These are phyloP conservation scores for Fraxinus pennsylvanica DNA, from an alignment of 257 asterid species.

Conservation along the genomic window DNA sequence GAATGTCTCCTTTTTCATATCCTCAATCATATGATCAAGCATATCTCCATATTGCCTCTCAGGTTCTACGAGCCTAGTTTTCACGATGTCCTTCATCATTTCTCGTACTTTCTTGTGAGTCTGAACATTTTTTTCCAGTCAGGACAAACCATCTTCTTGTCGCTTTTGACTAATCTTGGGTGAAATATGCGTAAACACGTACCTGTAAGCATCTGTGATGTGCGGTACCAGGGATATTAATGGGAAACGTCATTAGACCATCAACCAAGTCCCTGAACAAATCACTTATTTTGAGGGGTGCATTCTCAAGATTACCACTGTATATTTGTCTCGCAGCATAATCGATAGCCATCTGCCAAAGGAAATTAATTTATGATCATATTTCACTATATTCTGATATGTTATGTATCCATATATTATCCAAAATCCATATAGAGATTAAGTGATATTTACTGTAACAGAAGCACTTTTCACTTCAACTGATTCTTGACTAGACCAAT, in stretches of 20 bases:
- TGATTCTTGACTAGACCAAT: conserved; percentile 53
- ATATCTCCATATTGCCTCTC: conserved; percentile 54
- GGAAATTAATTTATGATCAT: not conserved
- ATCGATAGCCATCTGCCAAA: conserved; percentile 59
- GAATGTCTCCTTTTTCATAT: conserved; percentile 59
- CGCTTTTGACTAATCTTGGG: not conserved
- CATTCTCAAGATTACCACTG: conserved; percentile 69
- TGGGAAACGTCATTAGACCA: conserved; percentile 75
- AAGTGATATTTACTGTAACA: conserved; percentile 41
- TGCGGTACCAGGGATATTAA: conserved; percentile 77
- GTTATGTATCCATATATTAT: not conserved
- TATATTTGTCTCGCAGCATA: conserved; percentile 69
- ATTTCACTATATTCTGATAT: not conserved
- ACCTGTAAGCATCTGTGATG: conserved; percentile 79
- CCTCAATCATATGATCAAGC: conserved; percentile 65
- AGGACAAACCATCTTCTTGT: not conserved
- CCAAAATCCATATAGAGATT: not conserved
- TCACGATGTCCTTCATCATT: conserved; percentile 61
- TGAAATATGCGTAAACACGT: not conserved
- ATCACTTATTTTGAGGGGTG: conserved; percentile 59
- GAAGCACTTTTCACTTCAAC: conserved; percentile 72
- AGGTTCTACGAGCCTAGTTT: conserved; percentile 42
- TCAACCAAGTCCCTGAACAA: conserved; percentile 74
- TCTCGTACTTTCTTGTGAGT: conserved; percentile 68
- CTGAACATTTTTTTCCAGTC: conserved; percentile 25